Conservation (phyloP, 441 rosid species). For the Pelargonium cotyledonis region DNA sequence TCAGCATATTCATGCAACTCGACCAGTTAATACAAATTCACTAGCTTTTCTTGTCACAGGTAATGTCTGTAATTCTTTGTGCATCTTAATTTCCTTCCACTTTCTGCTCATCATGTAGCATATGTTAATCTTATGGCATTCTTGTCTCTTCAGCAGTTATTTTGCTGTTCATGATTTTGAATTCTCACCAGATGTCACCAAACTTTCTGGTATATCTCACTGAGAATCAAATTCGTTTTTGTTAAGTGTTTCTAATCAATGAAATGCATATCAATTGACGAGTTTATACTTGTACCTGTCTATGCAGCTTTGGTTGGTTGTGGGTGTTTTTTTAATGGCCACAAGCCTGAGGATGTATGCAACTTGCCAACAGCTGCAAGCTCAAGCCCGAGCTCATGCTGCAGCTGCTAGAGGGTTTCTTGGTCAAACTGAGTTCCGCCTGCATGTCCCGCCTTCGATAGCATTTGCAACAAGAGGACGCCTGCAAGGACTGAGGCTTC, state of each 20-base stretch:
- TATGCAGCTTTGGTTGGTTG: constrained; percentile 44
- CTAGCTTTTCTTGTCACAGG: constrained; percentile 46
- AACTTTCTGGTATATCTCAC: constrained; percentile 35
- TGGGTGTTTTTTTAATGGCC: constrained; percentile 40
- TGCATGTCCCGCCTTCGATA: constrained; percentile 41
- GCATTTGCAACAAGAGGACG: constrained; percentile 47
- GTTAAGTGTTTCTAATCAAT: constrained; percentile 1
- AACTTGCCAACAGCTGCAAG: constrained; percentile 48
- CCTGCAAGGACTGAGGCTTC: constrained; percentile 42
- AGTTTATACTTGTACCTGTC: constrained; percentile 8
- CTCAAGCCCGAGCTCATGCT: constrained; percentile 44
- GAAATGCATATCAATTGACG: constrained; percentile 5
- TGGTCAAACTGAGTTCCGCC: constrained; percentile 39
- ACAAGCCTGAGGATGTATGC: constrained; percentile 47
- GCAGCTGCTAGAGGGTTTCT: constrained; percentile 44
- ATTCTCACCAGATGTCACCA: constrained; percentile 46
- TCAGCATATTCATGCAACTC: constrained; percentile 36
- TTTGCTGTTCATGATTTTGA: constrained; percentile 45
- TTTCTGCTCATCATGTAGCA: constrained; percentile 2
- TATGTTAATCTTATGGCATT: constrained; percentile 8
- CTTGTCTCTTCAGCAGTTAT: constrained; percentile 34
- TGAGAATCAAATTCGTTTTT: constrained; percentile 13
- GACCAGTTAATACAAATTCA: constrained; percentile 37
- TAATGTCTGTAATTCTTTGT: constrained; percentile 22
- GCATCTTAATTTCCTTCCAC: background rate